A percentile compares a stretch with the other conserved stretches of the same genome.
phyloP scores from a whole-genome alignment of 129 eudicot genomes.

The Rutidosis leptorrhynchoides region DNA sequence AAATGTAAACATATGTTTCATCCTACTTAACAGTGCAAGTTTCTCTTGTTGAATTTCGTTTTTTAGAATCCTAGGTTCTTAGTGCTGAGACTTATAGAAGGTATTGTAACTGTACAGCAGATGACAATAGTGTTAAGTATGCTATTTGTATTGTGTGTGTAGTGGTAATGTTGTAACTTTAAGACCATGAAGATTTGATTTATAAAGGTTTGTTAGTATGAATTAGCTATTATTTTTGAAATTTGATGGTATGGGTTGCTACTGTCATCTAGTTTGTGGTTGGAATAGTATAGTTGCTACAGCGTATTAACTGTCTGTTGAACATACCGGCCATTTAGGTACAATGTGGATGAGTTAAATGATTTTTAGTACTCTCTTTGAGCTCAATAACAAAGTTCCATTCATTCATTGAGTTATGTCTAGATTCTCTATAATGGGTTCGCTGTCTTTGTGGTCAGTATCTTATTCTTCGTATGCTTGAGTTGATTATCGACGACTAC shows the following conservation, averaged over 20 bases:
- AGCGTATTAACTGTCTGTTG: conserved; percentile 11
- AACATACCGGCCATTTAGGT: conserved; percentile 15
- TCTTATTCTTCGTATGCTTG: conserved; percentile 7
- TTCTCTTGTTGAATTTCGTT: conserved; percentile 30
- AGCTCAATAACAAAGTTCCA: conserved; percentile 3
- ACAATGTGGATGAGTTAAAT: conserved; percentile 24
- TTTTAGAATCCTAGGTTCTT: conserved; percentile 22
- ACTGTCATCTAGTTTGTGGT: conserved; percentile 31
- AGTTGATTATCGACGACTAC: not conserved
- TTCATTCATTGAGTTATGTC: not conserved
- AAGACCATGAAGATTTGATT: conserved; percentile 34
- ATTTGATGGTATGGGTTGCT: conserved; percentile 31
- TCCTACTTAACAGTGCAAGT: conserved; percentile 48
- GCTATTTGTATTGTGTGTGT: conserved; percentile 31
- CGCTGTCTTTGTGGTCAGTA: conserved; percentile 8
- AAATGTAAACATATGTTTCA: conserved; percentile 60
- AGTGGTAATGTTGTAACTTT: conserved; percentile 30
- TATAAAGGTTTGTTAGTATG: conserved; percentile 24
- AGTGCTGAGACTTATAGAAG: conserved; percentile 32
- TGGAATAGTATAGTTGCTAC: conserved; percentile 25
- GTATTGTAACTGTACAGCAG: conserved; percentile 30
- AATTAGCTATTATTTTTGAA: conserved; percentile 21
- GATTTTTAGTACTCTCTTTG: conserved; percentile 17
- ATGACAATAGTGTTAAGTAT: conserved; percentile 27
- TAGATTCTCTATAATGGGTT: conserved; percentile 1